phyloP scores from a whole-genome alignment of 768 basidiomycete genomes.

The Crassisporium funariophilum region DNA sequence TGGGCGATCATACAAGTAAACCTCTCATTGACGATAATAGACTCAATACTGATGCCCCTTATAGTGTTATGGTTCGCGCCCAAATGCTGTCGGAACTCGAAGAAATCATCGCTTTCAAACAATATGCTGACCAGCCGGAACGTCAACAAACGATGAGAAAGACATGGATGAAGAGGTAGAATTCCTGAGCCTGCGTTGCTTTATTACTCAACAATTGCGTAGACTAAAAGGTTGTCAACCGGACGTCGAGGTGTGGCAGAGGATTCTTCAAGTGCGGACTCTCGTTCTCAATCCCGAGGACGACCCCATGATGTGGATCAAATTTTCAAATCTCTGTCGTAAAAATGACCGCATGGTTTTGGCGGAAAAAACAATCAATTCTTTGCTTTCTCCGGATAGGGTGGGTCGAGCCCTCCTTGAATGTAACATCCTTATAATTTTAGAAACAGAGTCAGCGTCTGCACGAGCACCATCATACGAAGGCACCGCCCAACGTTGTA shows the following conservation, averaged over 20 bases:
- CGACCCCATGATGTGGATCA: conserved; percentile 98
- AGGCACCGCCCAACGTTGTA: conserved; percentile 93
- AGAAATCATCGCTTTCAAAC: conserved; percentile 96
- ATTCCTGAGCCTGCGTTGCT: conserved; percentile 1
- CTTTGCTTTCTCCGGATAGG: conserved; percentile 76
- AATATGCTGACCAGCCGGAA: conserved; percentile 90
- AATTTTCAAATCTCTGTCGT: conserved; percentile 96
- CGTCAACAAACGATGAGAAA: conserved; percentile 88
- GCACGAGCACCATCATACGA: conserved; percentile 55
- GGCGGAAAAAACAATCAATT: conserved; percentile 96
- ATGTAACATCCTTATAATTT: neutral
- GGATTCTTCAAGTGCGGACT: conserved; percentile 93
- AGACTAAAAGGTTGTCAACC: conserved; percentile 96
- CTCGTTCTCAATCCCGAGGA: conserved; percentile 92
- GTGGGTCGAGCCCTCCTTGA: conserved; percentile 33
- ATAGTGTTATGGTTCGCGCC: conserved; percentile 91
- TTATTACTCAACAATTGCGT: neutral
- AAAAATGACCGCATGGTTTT: conserved; percentile 93
- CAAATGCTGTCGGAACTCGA: conserved; percentile 99
- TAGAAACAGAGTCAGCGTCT: conserved; percentile 42
- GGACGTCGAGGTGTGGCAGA: conserved; percentile 99
- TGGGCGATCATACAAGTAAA: conserved; percentile 94
- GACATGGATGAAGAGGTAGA: conserved; percentile 96
- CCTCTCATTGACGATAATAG: neutral
- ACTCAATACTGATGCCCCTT: conserved; percentile 4